Evolutionary conservation across 2,329 filamentous ascomycete species (phyloP), one percentile per base, ranked within the genome.

Genomic region (Parasarocladium wereldwijsianum): DNA sequence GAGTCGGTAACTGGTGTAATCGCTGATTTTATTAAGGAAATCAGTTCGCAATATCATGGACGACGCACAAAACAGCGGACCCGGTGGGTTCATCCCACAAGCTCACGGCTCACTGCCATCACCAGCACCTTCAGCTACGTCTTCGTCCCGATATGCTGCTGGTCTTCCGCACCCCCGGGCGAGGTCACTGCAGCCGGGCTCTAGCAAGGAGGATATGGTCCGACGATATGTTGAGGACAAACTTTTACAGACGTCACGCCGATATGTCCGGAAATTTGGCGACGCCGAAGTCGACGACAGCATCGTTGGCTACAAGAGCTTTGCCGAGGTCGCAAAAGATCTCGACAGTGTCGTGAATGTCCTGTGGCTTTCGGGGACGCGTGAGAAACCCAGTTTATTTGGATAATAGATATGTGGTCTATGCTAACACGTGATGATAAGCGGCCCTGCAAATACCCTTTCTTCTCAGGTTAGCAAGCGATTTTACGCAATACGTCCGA

Each of bases 281-380:
- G 46, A 53, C 1, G 46, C 55, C 0, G 55, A 62, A 21, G 54
- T 55, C 3, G 54, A 43, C 4, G 66, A 70, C 34, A 52, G 60
- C 9, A 51, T 67, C 3, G 46, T 57, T 3, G 68, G 67, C 14
- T 74, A 71, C 44, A 51, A 60, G 32, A 69, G 54, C 30, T 80
- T 87, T 48, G 62, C 58, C 29, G 76, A 86, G 44, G 67, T 84
- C 4, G 82, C 72, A 32, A 68, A 60, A 33, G 84, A 93, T 44
- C 52, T 93, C 1, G 79, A 86, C 33, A 63, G 64, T 5, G 49
- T 93, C 9, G 56, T 93, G 11, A 78, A 92, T 49, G 67, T 92
- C 6, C 55, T 93, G 5, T 96, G 87, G 87, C 67, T 83, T 14
- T 83, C 76, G 17, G 83, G 80, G 8, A 93, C 86, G 14, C 84